Evolutionary conservation across 2,329 filamentous ascomycete genomes (phyloP).

Genomic region (Pseudogymnoascus sp.): DNA sequence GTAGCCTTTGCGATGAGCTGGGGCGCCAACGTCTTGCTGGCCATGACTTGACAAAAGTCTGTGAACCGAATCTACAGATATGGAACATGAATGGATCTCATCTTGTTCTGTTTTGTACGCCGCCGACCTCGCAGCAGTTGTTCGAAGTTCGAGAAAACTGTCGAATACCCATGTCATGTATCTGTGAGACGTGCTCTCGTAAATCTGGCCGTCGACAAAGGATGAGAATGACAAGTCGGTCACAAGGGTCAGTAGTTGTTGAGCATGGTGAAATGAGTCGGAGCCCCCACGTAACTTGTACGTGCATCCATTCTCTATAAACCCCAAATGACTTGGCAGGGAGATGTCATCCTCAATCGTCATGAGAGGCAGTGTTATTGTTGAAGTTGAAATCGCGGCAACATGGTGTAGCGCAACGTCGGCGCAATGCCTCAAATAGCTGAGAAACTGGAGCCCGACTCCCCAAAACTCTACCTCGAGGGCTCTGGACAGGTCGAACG

Average conservation of each 20-base stretch:
- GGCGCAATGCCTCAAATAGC: constrained; percentile 40
- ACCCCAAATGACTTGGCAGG: not conserved
- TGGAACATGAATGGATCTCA: constrained; percentile 1
- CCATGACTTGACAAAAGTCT: constrained; percentile 20
- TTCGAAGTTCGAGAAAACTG: constrained; percentile 21
- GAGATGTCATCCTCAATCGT: constrained; percentile 16
- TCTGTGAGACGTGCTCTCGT: constrained; percentile 24
- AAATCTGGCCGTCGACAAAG: constrained; percentile 24
- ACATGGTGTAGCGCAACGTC: constrained; percentile 12
- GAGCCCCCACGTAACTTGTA: constrained; percentile 22
- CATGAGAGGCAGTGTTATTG: constrained; percentile 16
- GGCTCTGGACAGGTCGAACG: constrained; percentile 39
- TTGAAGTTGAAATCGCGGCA: not conserved
- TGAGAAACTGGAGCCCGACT: constrained; percentile 36
- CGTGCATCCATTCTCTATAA: constrained; percentile 17
- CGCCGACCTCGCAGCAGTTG: constrained; percentile 17
- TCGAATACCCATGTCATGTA: constrained; percentile 25
- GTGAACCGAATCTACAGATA: constrained; percentile 19
- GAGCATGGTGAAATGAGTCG: constrained; percentile 23
- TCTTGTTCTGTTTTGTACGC: not conserved
- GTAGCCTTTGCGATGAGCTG: constrained; percentile 27
- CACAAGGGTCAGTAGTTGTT: constrained; percentile 24
- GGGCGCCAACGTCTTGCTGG: constrained; percentile 14
- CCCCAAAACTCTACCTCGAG: constrained; percentile 39
- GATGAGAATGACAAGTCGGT: constrained; percentile 23